Conservation (phyloP, 192 early-diverging fungal genomes). For the Phycomyces blakesleeanus region DNA sequence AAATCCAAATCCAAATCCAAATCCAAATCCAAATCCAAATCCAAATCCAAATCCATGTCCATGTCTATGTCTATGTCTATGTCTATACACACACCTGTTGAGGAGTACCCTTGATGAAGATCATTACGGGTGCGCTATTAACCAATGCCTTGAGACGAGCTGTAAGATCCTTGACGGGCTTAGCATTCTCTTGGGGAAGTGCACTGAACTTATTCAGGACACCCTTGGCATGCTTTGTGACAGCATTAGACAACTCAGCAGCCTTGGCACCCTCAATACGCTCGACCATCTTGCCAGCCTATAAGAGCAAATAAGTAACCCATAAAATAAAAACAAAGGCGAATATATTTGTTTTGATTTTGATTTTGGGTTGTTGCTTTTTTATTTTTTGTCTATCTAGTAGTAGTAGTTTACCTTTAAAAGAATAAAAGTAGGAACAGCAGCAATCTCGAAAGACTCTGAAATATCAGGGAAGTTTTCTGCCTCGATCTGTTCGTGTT, state of each 20-base stretch:
- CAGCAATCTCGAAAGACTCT: constrained; percentile 83
- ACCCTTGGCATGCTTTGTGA: constrained; percentile 62
- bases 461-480: constrained; percentile 87
- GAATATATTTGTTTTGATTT: too few relatives aligned
- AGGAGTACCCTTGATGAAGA: constrained; percentile 93
- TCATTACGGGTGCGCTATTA: constrained; percentile 77
- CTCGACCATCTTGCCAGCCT: constrained; percentile 57
- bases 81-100: constrained; percentile 21
- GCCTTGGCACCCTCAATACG: constrained; percentile 88
- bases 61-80: too few relatives aligned
- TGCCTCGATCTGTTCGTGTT: constrained; percentile 81
- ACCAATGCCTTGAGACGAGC: constrained; percentile 67
- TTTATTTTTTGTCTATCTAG: too few relatives aligned
- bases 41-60: too few relatives aligned
- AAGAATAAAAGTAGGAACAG: constrained; percentile 89
- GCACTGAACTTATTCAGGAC: constrained; percentile 35
- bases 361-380: too few relatives aligned
- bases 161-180: constrained; percentile 51
- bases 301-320: background rate
- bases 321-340: too few relatives aligned
- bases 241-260: constrained; percentile 65
- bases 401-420: constrained; percentile 61
- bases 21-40: too few relatives aligned
- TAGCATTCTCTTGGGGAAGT: constrained; percentile 24
- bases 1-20: too few relatives aligned